Evolutionary conservation across 495 filamentous ascomycete species (phyloP), one percentile per base, ranked within the genome.

Genomic region (Penicillium verhagenii): DNA sequence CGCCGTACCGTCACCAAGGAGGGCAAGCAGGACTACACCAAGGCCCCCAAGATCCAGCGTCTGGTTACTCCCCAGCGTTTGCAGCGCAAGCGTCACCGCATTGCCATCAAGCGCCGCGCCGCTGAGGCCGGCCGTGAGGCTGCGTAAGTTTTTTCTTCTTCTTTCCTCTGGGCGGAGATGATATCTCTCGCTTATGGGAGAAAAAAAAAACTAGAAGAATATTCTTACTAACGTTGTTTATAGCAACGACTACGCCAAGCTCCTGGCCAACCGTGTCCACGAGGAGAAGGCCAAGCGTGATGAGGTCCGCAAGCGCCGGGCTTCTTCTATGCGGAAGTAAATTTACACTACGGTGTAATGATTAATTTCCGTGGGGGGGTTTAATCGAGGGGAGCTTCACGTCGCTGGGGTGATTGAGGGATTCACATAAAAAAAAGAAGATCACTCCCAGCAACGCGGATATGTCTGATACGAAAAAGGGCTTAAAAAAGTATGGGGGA

Each of bases 21-120:
- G 83, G 92, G 90, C 82, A 92, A 92, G 86, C 87, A 88, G 80
- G 75, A 92, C 58, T 97, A 97, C 85, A 97, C 93, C 88, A 98
- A 98, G 86, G 94, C 94, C 70, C 93, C 94, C 70, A 90, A 89
- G 80, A 98, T 98, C 81, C 94, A 98, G 84, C 90, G 94, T 72
- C 89, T 98, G 67, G 90, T 98, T 67, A 98, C 94, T 76, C 95
- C 94, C 79, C 94, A 98, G 80, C 95, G 94, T 74, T 91, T 98
- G 65, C 94, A 98, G 83, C 94, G 93, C 87, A 97, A 97, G 89
- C 91, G 94, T 70, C 92, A 97, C 81, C 82, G 90, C 66, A 82
- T 93, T 65, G 93, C 94, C 67, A 86, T 98, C 77, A 98, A 98
- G 92, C 91, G 92, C 76, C 92, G 95, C 72, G 87, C 88, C 72